Conservation (phyloP, 2,329 filamentous ascomycete genomes). For the Cladophialophora bantiana region DNA sequence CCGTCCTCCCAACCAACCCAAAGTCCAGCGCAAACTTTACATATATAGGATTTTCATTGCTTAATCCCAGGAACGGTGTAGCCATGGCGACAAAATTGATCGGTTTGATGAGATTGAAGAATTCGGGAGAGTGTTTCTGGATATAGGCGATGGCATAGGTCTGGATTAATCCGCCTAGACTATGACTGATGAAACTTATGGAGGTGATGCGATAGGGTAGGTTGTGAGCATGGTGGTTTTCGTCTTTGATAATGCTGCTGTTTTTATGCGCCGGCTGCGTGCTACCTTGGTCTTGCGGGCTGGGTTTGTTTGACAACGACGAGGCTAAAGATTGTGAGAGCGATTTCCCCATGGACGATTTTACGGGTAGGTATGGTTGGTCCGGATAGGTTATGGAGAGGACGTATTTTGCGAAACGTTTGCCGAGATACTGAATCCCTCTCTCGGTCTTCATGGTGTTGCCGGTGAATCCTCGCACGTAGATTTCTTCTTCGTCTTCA, state of each 20-base stretch:
- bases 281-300: slow-evolving; percentile 18
- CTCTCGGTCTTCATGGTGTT: slow-evolving; percentile 79
- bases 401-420: slow-evolving; percentile 89
- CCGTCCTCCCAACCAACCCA: slow-evolving; percentile 92
- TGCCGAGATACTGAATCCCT: slow-evolving; percentile 96
- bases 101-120: slow-evolving; percentile 80
- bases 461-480: slow-evolving; percentile 63
- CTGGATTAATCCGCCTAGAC: slow-evolving; percentile 83
- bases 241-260: slow-evolving; percentile 63
- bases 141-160: slow-evolving; percentile 88
- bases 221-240: slow-evolving; percentile 50
- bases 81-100: slow-evolving; percentile 96
- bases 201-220: slow-evolving; percentile 74
- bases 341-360: slow-evolving; percentile 59
- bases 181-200: slow-evolving; percentile 88
- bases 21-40: slow-evolving; percentile 97
- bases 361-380: slow-evolving; percentile 80
- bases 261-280: slow-evolving; percentile 62
- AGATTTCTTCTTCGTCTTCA: slow-evolving; percentile 58
- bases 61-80: slow-evolving; percentile 80
- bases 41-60: slow-evolving; percentile 97
- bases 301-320: slow-evolving; percentile 42
- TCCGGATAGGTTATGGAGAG: slow-evolving; percentile 91
- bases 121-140: slow-evolving; percentile 79
- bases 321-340: slow-evolving; percentile 57